These are phyloP conservation scores for Cynanchum wilfordii DNA, from an alignment of 257 asterid species.

Conservation along the genomic window DNA sequence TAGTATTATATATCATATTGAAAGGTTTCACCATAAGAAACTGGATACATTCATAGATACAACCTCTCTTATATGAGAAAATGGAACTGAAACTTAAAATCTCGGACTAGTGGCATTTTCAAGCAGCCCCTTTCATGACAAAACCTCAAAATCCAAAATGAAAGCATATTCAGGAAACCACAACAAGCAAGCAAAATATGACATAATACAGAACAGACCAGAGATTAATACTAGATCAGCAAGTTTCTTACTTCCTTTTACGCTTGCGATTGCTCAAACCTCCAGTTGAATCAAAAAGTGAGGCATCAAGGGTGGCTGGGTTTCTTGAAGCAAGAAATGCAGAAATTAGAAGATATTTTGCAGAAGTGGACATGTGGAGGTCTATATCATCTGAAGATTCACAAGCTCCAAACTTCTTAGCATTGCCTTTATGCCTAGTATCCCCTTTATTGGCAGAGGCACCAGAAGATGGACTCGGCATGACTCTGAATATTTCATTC, in stretches of 20 bases:
- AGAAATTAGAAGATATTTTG: conserved; percentile 83
- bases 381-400: conserved; percentile 48
- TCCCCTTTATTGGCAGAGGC: conserved; percentile 36
- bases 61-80: not conserved
- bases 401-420: conserved; percentile 38
- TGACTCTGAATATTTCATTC: conserved; percentile 54
- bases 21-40: not conserved
- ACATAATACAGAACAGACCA: not conserved
- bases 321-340: conserved; percentile 95
- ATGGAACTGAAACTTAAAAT: not conserved
- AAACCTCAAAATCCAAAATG: conserved; percentile 1
- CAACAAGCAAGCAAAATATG: not conserved
- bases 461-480: conserved; percentile 39
- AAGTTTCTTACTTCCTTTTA: conserved; percentile 71
- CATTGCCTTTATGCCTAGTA: conserved; percentile 33
- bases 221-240: conserved; percentile 1
- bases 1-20: not conserved
- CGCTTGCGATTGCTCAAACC: conserved; percentile 63
- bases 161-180: not conserved
- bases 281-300: conserved; percentile 92
- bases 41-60: not conserved
- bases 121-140: not conserved
- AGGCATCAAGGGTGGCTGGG: conserved; percentile 97
- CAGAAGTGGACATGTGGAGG: conserved; percentile 83
- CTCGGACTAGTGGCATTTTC: not conserved